Evolutionary conservation across 164 flowering plant species (phyloP).

Genomic region (Santalum album): DNA sequence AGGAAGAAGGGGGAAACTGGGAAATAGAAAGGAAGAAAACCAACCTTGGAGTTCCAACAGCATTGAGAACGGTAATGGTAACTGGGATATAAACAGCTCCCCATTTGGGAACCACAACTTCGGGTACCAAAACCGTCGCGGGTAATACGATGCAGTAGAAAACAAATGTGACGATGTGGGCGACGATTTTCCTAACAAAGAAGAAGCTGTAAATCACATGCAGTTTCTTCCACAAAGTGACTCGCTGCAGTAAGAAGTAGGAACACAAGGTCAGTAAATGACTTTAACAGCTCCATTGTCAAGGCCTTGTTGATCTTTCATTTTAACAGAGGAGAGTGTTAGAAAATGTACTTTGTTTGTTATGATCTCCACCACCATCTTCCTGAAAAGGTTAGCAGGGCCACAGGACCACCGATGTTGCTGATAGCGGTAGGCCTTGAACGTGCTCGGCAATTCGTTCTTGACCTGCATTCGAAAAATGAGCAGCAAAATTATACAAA

Average conservation of each 20-base stretch:
- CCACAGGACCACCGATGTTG: slow-evolving; percentile 72
- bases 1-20: too few relatives aligned
- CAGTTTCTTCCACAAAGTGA: slow-evolving; percentile 32
- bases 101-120: slow-evolving; percentile 3
- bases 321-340: too few relatives aligned
- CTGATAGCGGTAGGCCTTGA: slow-evolving; percentile 56
- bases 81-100: slow-evolving; percentile 5
- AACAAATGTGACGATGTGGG: slow-evolving; percentile 36
- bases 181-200: slow-evolving; percentile 37
- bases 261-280: not conserved
- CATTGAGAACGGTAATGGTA: slow-evolving; percentile 1
- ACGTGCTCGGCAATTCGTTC: slow-evolving; percentile 62
- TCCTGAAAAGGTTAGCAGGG: slow-evolving; percentile 59
- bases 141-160: slow-evolving; percentile 41
- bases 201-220: slow-evolving; percentile 50
- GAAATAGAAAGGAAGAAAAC: too few relatives aligned
- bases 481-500: not conserved
- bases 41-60: slow-evolving; percentile 3
- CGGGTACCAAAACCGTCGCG: slow-evolving; percentile 15
- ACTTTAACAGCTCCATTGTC: not conserved
- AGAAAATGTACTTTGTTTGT: slow-evolving; percentile 31
- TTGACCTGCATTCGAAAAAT: slow-evolving; percentile 30
- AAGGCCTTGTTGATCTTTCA: not conserved
- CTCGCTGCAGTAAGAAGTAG: slow-evolving; percentile 22
- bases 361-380: slow-evolving; percentile 53